phyloP scores from a whole-genome alignment of 768 basidiomycete species.

The Hygrocybe coccinea region DNA sequence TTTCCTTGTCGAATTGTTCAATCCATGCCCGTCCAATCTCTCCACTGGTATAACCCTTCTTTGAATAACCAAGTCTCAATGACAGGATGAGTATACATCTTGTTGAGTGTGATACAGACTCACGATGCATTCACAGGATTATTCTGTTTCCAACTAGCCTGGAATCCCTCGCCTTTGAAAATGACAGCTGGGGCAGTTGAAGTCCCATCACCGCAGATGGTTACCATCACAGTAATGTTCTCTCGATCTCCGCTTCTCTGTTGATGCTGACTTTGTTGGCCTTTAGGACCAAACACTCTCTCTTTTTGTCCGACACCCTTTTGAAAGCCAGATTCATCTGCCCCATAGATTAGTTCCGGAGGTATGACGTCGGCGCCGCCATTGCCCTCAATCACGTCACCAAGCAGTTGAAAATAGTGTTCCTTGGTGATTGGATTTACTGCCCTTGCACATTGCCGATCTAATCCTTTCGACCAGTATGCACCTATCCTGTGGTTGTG shows the following conservation, averaged over 20 bases:
- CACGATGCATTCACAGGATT: constrained; percentile 24
- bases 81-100: neutral
- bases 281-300: constrained; percentile 16
- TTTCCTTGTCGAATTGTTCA: constrained; percentile 30
- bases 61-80: constrained; percentile 18
- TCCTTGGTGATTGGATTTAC: constrained; percentile 35
- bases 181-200: constrained; percentile 26
- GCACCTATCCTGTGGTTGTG: constrained; percentile 19
- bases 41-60: constrained; percentile 35
- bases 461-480: constrained; percentile 20
- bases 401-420: constrained; percentile 32
- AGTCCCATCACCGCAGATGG: constrained; percentile 39
- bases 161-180: constrained; percentile 30
- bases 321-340: constrained; percentile 17
- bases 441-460: constrained; percentile 10
- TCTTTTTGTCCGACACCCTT: constrained; percentile 12
- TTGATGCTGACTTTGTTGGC: constrained; percentile 27
- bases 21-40: constrained; percentile 37
- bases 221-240: constrained; percentile 39
- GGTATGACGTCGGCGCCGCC: constrained; percentile 8
- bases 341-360: neutral
- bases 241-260: constrained; percentile 30
- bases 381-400: constrained; percentile 15
- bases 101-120: constrained; percentile 8
- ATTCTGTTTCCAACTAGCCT: constrained; percentile 25